Evolutionary conservation across 1,139 yeast species (phyloP), one percentile per base, ranked within the genome.

Genomic region (Kluyveromyces marxianus): DNA sequence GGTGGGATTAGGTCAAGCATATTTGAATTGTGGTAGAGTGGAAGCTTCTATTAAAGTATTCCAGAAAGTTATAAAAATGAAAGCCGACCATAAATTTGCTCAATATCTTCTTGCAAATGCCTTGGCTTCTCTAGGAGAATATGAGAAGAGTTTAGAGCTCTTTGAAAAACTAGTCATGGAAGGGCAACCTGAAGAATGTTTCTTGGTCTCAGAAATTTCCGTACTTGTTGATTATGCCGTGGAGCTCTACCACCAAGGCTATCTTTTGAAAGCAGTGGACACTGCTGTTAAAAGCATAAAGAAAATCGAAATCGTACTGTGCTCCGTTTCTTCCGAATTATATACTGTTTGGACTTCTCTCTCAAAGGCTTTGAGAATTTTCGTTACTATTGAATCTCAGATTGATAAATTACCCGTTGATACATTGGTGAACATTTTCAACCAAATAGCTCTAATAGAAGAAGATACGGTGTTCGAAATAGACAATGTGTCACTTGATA

Each of bases 1-100:
- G 97, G 72, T 85, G 27, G 97, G 97, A 0, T 70, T 92, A 35
- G 98, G 98, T 25, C 98, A 94, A 63, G 94, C 97, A 0, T 92
- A 92, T 62, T 72, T 75, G 48, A 77, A 81, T 39, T 79, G 95
- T 64, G 98, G 98, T 4, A 74, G 96, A 51, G 70, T 82, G 42
- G 92, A 85, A 49, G 95, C 97, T 2, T 88, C 96, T 0, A 74
- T 77, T 6, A 89, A 85, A 60, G 97, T 94, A 1, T 86, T 89
- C 57, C 72, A 70, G 35, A 80, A 81, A 50, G 88, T 92, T 0
- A 59, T 77, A 37, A 69, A 71, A 26, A 55, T 85, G 21, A 76
- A 77, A 33, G 70, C 77, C 0, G 57, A 62, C 1, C 75, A 73
- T 50, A 79, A 87, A 83, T 74, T 77, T 42, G 82, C 87, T 0